phyloP scores from a whole-genome alignment of 1,284 basidiomycete genomes.

The Blastosporella zonata region DNA sequence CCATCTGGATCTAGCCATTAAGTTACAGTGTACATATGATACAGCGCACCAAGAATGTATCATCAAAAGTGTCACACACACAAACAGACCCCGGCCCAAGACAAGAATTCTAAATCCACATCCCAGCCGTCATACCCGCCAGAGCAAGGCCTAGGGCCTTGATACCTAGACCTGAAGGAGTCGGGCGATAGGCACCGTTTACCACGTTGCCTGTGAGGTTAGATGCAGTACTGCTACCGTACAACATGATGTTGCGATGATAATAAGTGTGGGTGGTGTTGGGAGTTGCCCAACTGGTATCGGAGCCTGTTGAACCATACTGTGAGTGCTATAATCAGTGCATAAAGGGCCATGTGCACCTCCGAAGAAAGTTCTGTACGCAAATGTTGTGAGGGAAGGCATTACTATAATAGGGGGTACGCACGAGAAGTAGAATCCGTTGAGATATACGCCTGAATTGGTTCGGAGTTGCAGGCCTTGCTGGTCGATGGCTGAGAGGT shows the following conservation, averaged over 20 bases:
- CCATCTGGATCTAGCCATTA: no score
- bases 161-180: background rate
- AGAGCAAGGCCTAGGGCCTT: background rate
- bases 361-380: slow-evolving; percentile 67
- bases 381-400: slow-evolving; percentile 4
- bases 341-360: slow-evolving; percentile 31
- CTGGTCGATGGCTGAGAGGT: slow-evolving; percentile 47
- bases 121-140: background rate
- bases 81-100: background rate
- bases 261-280: slow-evolving; percentile 63
- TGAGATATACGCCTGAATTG: slow-evolving; percentile 39
- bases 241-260: slow-evolving; percentile 64
- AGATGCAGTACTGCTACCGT: slow-evolving; percentile 45
- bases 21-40: no score
- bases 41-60: background rate
- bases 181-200: slow-evolving; percentile 19
- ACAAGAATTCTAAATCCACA: slow-evolving; percentile 5
- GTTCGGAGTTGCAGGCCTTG: slow-evolving; percentile 51
- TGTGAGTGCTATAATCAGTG: slow-evolving; percentile 1
- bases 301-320: slow-evolving; percentile 40
- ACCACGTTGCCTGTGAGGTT: slow-evolving; percentile 39
- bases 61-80: background rate
- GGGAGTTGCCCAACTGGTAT: slow-evolving; percentile 64
- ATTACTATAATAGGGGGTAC: slow-evolving; percentile 22
- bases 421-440: slow-evolving; percentile 67